These are phyloP conservation scores for Xylaria sp. DNA, from an alignment of 2,329 filamentous ascomycete genomes.

Conservation along the genomic window DNA sequence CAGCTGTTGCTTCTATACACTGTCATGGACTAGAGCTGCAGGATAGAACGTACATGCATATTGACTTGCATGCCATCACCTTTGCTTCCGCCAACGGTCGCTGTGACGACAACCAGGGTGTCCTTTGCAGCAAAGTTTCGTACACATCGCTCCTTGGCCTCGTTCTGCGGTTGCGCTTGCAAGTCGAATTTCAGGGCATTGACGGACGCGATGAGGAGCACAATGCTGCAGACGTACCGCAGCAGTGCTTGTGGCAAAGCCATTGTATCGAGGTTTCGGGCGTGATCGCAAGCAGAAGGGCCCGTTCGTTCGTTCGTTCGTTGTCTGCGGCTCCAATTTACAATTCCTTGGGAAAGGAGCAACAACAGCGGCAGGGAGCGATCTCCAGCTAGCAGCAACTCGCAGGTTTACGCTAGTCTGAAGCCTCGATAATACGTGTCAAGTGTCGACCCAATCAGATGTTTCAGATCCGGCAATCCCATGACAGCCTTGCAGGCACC, in stretches of 20 bases:
- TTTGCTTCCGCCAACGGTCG: slow-evolving; percentile 79
- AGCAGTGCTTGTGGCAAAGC: slow-evolving; percentile 54
- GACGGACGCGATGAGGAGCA: slow-evolving; percentile 57
- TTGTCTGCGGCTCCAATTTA: slow-evolving; percentile 5
- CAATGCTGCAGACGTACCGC: slow-evolving; percentile 60
- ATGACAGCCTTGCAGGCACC: slow-evolving; percentile 17
- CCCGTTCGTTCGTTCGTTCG: slow-evolving; percentile 1
- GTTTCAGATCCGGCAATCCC: background rate
- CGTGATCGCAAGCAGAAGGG: slow-evolving; percentile 1
- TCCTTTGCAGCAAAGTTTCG: slow-evolving; percentile 93
- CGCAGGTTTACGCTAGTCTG: background rate
- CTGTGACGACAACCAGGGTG: slow-evolving; percentile 93
- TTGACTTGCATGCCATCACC: slow-evolving; percentile 93
- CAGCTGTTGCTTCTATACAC: background rate
- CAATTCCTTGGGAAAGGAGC: no score
- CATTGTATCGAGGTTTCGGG: slow-evolving; percentile 42
- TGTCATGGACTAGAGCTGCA: background rate
- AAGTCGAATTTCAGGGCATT: slow-evolving; percentile 93
- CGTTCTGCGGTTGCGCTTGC: slow-evolving; percentile 64
- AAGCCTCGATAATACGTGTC: slow-evolving; percentile 25
- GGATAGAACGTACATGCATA: slow-evolving; percentile 72
- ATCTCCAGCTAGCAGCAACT: no score
- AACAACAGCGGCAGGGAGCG: background rate
- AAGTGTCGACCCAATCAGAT: slow-evolving; percentile 22
- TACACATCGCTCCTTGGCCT: slow-evolving; percentile 81